Evolutionary conservation across 345 rosid species (phyloP).

Genomic region (Orychophragmus violaceus): DNA sequence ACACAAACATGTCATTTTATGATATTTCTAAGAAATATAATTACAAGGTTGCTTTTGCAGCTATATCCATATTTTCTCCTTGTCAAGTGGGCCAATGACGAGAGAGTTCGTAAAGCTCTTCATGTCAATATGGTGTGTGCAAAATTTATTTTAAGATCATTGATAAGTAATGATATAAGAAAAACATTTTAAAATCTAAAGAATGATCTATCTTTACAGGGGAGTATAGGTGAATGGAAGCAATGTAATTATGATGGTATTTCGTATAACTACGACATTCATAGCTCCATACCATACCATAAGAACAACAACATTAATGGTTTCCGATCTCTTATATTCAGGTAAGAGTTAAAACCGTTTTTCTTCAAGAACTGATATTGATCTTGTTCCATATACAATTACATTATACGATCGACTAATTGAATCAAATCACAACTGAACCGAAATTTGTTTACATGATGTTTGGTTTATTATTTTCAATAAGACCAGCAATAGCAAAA

Average conservation of each 20-base stretch:
- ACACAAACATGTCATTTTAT: no score
- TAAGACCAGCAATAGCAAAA: no score
- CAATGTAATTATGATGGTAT: neutral
- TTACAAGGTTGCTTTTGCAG: neutral
- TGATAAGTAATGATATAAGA: neutral
- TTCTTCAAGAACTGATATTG: neutral
- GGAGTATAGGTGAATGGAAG: neutral
- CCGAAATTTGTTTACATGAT: no score
- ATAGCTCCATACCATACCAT: slow-evolving; percentile 14
- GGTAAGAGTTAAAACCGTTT: neutral
- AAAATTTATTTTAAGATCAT: slow-evolving; percentile 30
- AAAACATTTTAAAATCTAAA: neutral
- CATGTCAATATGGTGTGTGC: neutral
- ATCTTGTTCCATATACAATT: neutral
- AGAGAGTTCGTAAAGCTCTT: slow-evolving; percentile 9
- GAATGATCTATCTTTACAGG: neutral
- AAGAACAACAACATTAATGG: neutral
- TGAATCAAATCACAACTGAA: no score
- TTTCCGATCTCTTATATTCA: slow-evolving; percentile 11
- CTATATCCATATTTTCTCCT: neutral
- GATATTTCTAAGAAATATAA: neutral
- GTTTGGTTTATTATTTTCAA: no score
- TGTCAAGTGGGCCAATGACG: neutral
- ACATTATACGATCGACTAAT: neutral
- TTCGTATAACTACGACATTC: neutral